Conservation (phyloP, 129 eudicot genomes). For the Lactuca sativa region DNA sequence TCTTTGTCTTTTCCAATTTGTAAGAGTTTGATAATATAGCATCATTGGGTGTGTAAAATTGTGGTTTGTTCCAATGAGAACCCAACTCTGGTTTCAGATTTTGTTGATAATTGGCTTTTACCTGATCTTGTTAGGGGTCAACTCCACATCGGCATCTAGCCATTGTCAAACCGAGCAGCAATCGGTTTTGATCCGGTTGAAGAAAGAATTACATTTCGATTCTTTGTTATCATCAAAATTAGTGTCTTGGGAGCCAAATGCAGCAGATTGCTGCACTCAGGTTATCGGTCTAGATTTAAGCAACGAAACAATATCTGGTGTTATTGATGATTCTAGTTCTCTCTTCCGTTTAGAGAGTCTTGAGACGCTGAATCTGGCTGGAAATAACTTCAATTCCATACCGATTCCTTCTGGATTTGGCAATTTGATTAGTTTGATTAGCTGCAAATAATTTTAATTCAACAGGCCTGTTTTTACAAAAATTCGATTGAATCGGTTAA, state of each 20-base stretch:
- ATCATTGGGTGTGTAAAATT: slow-evolving; percentile 9
- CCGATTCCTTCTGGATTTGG: slow-evolving; percentile 43
- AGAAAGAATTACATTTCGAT: slow-evolving; percentile 20
- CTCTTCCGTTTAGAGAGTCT: slow-evolving; percentile 43
- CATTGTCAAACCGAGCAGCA: slow-evolving; percentile 45
- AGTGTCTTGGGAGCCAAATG: slow-evolving; percentile 35
- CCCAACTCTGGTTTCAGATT: slow-evolving; percentile 18
- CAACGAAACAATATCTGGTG: slow-evolving; percentile 30
- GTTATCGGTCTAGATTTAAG: background rate
- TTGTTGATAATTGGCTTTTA: slow-evolving; percentile 31
- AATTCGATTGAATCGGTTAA: too few relatives aligned
- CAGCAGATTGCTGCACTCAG: slow-evolving; percentile 45
- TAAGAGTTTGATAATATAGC: background rate
- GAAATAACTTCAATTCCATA: slow-evolving; percentile 24
- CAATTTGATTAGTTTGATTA: slow-evolving; percentile 43
- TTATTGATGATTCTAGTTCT: slow-evolving; percentile 31
- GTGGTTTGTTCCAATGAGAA: slow-evolving; percentile 34
- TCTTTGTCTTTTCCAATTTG: background rate
- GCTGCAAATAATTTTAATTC: too few relatives aligned
- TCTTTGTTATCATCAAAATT: slow-evolving; percentile 37
- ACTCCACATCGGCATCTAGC: slow-evolving; percentile 19
- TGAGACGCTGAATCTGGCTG: slow-evolving; percentile 46
- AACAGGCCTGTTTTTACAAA: too few relatives aligned
- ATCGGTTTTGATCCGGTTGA: slow-evolving; percentile 37
- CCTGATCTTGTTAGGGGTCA: background rate